Conservation (phyloP, 2,329 filamentous ascomycete genomes). For the Bipolaris bicolor region DNA sequence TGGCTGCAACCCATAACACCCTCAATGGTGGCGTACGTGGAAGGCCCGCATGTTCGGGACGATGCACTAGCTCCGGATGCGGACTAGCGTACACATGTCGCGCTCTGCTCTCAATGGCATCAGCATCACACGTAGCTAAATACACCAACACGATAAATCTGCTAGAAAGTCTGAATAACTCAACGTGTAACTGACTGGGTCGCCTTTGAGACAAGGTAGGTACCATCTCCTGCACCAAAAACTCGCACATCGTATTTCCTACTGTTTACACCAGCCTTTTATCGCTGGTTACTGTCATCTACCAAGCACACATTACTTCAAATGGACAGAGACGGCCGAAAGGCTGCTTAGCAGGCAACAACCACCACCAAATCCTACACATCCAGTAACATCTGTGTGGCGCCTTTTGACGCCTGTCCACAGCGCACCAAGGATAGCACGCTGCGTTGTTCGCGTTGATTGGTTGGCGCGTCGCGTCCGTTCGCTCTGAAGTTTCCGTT, state of each 20-base stretch:
- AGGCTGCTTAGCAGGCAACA: neutral
- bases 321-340: conserved; percentile 20
- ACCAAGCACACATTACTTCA: conserved; percentile 24
- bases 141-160: conserved; percentile 1
- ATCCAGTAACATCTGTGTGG: conserved; percentile 14
- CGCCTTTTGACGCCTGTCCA: conserved; percentile 9
- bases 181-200: neutral
- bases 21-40: conserved; percentile 15
- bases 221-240: neutral
- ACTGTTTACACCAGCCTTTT: conserved; percentile 13
- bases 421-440: conserved; percentile 7
- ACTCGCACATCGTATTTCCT: neutral
- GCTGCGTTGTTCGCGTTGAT: conserved; percentile 17
- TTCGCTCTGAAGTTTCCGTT: conserved; percentile 23
- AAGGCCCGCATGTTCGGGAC: conserved; percentile 12
- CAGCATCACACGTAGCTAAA: neutral
- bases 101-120: conserved; percentile 8
- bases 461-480: conserved; percentile 30
- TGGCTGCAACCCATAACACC: conserved; percentile 6
- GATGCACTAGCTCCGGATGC: conserved; percentile 7
- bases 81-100: conserved; percentile 2
- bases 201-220: neutral
- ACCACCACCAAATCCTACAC: conserved; percentile 5
- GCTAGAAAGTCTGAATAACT: neutral
- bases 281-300: conserved; percentile 7